These are phyloP conservation scores for Chlamydomonas urium DNA, from an alignment of 139 green algal species.

Conservation along the genomic window DNA sequence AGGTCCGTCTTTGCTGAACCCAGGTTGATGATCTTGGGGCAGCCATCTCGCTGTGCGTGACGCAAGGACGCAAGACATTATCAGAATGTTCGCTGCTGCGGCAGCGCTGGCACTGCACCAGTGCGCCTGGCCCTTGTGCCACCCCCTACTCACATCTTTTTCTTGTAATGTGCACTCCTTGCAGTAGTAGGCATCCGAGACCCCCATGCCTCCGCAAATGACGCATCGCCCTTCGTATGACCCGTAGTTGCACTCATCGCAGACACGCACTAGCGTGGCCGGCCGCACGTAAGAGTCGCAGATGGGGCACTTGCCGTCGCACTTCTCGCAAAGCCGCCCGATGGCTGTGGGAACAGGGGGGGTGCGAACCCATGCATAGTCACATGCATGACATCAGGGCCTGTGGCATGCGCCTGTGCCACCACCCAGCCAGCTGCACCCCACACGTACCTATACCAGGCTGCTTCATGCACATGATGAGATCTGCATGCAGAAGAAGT, in stretches of 20 bases:
- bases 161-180: slow-evolving; percentile 97
- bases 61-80: too few relatives aligned
- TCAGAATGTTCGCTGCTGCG: too few relatives aligned
- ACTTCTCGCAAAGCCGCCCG: slow-evolving; percentile 92
- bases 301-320: slow-evolving; percentile 96
- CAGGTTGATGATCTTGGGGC: slow-evolving; percentile 99
- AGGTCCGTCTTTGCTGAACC: slow-evolving; percentile 92
- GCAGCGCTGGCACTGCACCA: too few relatives aligned
- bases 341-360: slow-evolving; percentile 67
- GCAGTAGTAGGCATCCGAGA: slow-evolving; percentile 99
- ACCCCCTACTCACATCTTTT: slow-evolving; percentile 88
- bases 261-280: slow-evolving; percentile 92
- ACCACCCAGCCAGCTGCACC: too few relatives aligned
- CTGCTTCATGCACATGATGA: slow-evolving; percentile 98
- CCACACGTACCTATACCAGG: slow-evolving; percentile 87
- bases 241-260: slow-evolving; percentile 99
- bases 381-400: too few relatives aligned
- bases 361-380: slow-evolving; percentile 8
- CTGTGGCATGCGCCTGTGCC: too few relatives aligned
- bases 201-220: slow-evolving; percentile 90
- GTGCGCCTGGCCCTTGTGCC: too few relatives aligned
- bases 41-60: slow-evolving; percentile 86
- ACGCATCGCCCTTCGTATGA: slow-evolving; percentile 93
- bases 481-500: slow-evolving; percentile 65
- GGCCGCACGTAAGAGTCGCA: slow-evolving; percentile 97